A percentile compares a stretch with the other conserved stretches of the same genome.
Conservation (phyloP, 345 rosid genomes). For the Camelina hispida region DNA sequence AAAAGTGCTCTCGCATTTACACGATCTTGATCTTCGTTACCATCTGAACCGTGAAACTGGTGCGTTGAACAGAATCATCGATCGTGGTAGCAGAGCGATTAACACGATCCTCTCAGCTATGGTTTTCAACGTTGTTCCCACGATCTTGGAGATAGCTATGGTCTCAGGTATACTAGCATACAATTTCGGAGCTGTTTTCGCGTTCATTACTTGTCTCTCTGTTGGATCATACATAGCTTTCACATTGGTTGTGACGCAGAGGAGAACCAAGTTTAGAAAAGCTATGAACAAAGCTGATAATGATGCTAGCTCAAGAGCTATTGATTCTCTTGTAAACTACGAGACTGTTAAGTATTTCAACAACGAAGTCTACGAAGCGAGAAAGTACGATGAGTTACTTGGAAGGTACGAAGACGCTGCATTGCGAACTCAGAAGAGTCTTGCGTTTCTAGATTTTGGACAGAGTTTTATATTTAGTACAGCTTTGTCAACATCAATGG, state of each 20-base stretch:
- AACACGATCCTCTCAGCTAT: constrained; percentile 85
- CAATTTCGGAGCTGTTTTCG: constrained; percentile 87
- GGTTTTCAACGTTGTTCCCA: constrained; percentile 94
- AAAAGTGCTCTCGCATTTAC: constrained; percentile 91
- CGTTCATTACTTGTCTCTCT: constrained; percentile 77
- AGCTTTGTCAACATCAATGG: constrained; percentile 90
- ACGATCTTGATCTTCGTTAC: constrained; percentile 79
- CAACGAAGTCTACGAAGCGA: constrained; percentile 76
- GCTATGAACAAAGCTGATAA: constrained; percentile 95
- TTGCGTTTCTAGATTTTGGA: constrained; percentile 88
- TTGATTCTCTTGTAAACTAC: constrained; percentile 91
- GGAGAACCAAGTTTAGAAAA: constrained; percentile 88
- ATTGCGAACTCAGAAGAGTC: constrained; percentile 77
- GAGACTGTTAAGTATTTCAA: constrained; percentile 97
- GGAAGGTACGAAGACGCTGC: constrained; percentile 86
- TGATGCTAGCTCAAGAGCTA: constrained; percentile 79
- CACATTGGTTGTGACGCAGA: constrained; percentile 84
- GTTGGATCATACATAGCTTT: constrained; percentile 79
- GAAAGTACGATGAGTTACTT: constrained; percentile 73
- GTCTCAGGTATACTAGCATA: constrained; percentile 92
- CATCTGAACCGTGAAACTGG: constrained; percentile 98
- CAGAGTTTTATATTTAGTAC: constrained; percentile 84
- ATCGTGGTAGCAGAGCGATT: constrained; percentile 93
- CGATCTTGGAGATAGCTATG: constrained; percentile 88
- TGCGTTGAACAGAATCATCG: constrained; percentile 86